A percentile compares a stretch with the other conserved stretches of the same genome.
phyloP scores from a whole-genome alignment of 257 asterid species.

The Penstemon newberryi region DNA sequence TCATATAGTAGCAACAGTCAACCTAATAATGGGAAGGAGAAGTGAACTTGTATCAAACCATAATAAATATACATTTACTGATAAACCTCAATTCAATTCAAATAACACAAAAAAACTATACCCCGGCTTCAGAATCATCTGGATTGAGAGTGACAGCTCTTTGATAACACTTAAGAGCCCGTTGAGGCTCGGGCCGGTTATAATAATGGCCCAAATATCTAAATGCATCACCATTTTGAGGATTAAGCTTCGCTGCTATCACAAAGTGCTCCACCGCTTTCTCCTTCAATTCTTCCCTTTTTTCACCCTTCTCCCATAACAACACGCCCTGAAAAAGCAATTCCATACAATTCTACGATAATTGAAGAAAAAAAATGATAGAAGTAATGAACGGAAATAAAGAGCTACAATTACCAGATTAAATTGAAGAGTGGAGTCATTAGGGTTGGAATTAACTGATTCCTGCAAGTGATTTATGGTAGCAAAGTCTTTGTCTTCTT shows the following conservation, averaged over 20 bases:
- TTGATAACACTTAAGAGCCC: constrained; percentile 93
- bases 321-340: constrained; percentile 57
- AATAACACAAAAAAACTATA: constrained; percentile 22
- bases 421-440: constrained; percentile 59
- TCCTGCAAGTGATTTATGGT: constrained; percentile 45
- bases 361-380: neutral
- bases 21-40: neutral
- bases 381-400: neutral
- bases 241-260: constrained; percentile 69
- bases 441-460: constrained; percentile 48
- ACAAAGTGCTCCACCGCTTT: constrained; percentile 82
- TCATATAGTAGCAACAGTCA: neutral
- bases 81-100: constrained; percentile 13
- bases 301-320: constrained; percentile 73
- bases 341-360: neutral
- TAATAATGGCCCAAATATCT: constrained; percentile 87
- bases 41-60: constrained; percentile 2
- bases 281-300: constrained; percentile 36
- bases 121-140: constrained; percentile 82
- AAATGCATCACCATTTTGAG: constrained; percentile 74
- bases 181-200: constrained; percentile 58
- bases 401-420: constrained; percentile 46
- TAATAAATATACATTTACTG: constrained; percentile 5
- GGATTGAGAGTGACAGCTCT: constrained; percentile 87
- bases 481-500: constrained; percentile 33